Base-by-base conservation (phyloP, 495 filamentous ascomycete genomes). In the Emericellopsis terricola region DNA sequence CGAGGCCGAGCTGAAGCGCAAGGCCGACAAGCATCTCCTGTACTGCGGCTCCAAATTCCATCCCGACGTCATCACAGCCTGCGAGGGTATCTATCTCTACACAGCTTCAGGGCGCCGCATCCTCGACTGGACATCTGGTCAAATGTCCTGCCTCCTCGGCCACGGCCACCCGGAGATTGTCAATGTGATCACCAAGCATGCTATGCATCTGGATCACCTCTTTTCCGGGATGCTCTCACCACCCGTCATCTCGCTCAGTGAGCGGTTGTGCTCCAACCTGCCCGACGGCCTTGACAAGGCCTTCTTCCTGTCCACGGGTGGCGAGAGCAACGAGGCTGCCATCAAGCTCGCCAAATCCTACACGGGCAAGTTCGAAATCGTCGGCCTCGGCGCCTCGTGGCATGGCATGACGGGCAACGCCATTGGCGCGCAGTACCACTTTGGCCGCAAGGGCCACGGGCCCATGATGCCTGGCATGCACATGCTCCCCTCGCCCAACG, bases 131-230 rank as follows among this genome's bases (percentile, higher is more conserved):
- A 71, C 67, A 0, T 69, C 66, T 0, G 68, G 66, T 19, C 67
- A 71, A 34, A 68, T 69, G 63, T 61, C 59, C 13, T 70, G 59
- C 15, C 49, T 71, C 0, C 52, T 73, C 1, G 68, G 67, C n/a
- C 68, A 73, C 38, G 60, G 57, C 0, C 59, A 71, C 38, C 65
- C 68, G 1, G 66, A 73, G 33, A 65, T 71, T 21, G 63, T 71
- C 5, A 39, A 59, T 15, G 53, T 60, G 0, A 60, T 71, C 18
- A 36, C 43, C 8, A 36, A 61, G 0, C 51, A 62, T 29, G 55
- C 59, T 11, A 46, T 44, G 1, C 37, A 52, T 20, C 58, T 71
- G 23, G 67, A 71, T 39, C 68, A 73, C 33, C 59, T 70, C 15
- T 60, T 64, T 43, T 64, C 54, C 26, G 64, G 57, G 15, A 71